phyloP scores from a whole-genome alignment of 2,329 filamentous ascomycete species.

The Xylariaceae sp. region DNA sequence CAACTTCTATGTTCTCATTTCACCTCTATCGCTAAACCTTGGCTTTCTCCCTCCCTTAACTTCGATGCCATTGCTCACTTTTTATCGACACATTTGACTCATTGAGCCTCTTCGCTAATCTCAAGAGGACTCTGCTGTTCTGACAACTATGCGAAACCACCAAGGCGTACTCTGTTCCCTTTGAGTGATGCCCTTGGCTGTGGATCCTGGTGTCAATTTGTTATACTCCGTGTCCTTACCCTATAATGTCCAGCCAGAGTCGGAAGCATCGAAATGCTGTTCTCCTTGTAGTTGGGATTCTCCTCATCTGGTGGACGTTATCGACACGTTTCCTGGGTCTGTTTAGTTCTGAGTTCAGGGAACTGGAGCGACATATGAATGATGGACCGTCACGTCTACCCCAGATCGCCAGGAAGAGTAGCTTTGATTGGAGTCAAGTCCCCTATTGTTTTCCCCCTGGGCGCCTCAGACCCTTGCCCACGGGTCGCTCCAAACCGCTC shows the following conservation, averaged over 20 bases:
- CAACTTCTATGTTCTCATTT: not conserved
- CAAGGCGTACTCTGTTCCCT: not conserved
- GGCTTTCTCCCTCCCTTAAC: too few species aligned
- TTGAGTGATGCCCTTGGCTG: not conserved
- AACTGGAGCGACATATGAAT: slow-evolving; percentile 26
- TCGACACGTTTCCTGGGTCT: not conserved
- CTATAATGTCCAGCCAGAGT: slow-evolving; percentile 10
- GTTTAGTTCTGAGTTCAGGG: slow-evolving; percentile 16
- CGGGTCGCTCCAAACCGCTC: slow-evolving; percentile 2
- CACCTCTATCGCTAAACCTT: not conserved
- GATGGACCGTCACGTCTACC: not conserved
- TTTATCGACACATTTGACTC: not conserved
- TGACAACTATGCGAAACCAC: not conserved
- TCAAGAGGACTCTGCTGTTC: too few species aligned
- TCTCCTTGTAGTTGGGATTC: slow-evolving; percentile 6
- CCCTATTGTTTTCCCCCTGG: slow-evolving; percentile 9
- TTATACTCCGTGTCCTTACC: not conserved
- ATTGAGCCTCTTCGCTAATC: not conserved
- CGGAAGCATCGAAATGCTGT: slow-evolving; percentile 13
- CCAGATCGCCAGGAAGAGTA: slow-evolving; percentile 23
- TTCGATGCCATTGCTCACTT: not conserved
- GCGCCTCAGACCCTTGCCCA: slow-evolving; percentile 13
- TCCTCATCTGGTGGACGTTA: slow-evolving; percentile 23
- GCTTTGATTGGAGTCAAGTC: slow-evolving; percentile 30
- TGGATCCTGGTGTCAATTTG: not conserved